These are phyloP conservation scores for Chenopodium berlandieri DNA, from an alignment of 148 eudicot genomes.

Conservation along the genomic window DNA sequence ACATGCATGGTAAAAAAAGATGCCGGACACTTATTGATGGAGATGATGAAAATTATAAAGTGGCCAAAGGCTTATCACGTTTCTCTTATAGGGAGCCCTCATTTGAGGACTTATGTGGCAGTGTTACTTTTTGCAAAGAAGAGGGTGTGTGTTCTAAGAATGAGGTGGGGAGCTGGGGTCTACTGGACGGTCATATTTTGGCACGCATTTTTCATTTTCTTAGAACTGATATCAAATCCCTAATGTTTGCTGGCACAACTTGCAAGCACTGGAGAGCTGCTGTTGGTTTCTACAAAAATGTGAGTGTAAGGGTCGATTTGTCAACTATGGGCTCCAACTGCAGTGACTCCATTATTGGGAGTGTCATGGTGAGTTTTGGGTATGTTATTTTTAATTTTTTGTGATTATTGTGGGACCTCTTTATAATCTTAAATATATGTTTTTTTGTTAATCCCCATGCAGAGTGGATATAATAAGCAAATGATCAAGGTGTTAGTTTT, in stretches of 20 bases:
- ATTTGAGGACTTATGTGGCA: conserved; percentile 71
- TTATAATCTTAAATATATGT: conserved; percentile 14
- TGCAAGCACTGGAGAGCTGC: conserved; percentile 91
- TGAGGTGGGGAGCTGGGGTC: conserved; percentile 63
- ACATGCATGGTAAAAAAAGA: conserved; percentile 54
- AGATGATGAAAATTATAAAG: conserved; percentile 48
- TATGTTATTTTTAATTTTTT: background rate
- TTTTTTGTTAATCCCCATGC: conserved; percentile 32
- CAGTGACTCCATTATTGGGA: conserved; percentile 52
- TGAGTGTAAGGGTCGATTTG: conserved; percentile 64
- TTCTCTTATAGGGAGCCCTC: conserved; percentile 38
- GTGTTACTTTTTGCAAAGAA: conserved; percentile 44
- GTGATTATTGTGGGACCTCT: conserved; percentile 1
- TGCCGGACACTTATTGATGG: conserved; percentile 49
- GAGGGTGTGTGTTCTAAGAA: conserved; percentile 28
- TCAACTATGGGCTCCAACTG: conserved; percentile 59
- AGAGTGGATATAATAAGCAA: conserved; percentile 77
- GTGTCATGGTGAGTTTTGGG: conserved; percentile 55
- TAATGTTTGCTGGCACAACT: conserved; percentile 62
- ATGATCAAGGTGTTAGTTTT: conserved; percentile 66
- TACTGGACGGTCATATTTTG: conserved; percentile 69
- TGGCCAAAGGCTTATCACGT: conserved; percentile 35
- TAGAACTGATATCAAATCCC: conserved; percentile 71
- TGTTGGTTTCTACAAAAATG: conserved; percentile 55
- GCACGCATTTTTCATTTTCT: conserved; percentile 90